Conservation (phyloP, 148 eudicot species). For the Rhododendron molle region DNA sequence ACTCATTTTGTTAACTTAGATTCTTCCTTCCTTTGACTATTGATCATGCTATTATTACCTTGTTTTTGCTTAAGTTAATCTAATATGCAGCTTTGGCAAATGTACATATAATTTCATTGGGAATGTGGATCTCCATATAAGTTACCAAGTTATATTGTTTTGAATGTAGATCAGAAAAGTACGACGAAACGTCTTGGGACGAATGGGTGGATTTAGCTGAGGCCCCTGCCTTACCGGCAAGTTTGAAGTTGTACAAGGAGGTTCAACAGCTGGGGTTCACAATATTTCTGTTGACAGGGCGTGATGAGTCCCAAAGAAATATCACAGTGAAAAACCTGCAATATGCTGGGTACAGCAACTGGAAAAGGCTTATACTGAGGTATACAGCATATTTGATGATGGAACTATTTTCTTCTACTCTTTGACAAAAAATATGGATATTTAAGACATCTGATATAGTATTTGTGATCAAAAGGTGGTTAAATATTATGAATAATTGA, state of each 20-base stretch:
- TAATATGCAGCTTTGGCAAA: not conserved
- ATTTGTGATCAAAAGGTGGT: not conserved
- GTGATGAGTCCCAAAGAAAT: slow-evolving; percentile 53
- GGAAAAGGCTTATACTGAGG: slow-evolving; percentile 76
- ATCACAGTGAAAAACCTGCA: slow-evolving; percentile 47
- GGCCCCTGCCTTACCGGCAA: slow-evolving; percentile 69
- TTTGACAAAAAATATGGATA: not conserved
- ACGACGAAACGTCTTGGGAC: slow-evolving; percentile 47
- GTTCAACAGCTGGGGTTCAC: slow-evolving; percentile 62
- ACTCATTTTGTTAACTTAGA: not conserved
- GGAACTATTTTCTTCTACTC: not conserved
- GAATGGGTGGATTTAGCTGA: slow-evolving; percentile 54
- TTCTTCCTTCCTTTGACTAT: not conserved
- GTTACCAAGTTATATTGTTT: not conserved
- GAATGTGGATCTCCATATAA: not conserved
- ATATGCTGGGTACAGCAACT: slow-evolving; percentile 57
- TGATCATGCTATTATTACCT: not conserved
- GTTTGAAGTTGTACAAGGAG: slow-evolving; percentile 67
- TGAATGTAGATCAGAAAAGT: slow-evolving; percentile 46
- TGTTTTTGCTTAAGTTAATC: not conserved
- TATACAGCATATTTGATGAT: slow-evolving; percentile 9
- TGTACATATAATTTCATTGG: not conserved
- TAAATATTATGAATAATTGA: not conserved
- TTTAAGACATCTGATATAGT: not conserved
- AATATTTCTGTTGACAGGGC: slow-evolving; percentile 75